These are phyloP conservation scores for Trifolium fragiferum DNA, from an alignment of 306 rosid species.

Conservation along the genomic window DNA sequence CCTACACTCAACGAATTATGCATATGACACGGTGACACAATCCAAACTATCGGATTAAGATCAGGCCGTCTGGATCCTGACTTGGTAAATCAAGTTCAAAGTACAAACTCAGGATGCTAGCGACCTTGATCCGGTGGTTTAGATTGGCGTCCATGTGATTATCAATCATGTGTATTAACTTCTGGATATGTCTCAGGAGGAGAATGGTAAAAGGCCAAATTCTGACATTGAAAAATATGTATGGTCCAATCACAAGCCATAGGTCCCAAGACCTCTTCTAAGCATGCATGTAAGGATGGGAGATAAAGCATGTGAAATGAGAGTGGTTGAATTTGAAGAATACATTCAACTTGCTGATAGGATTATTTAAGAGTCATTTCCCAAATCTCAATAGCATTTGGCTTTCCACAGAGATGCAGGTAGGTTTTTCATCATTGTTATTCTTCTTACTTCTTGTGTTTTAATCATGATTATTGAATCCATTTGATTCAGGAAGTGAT, in stretches of 20 bases:
- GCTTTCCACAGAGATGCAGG: slow-evolving; percentile 95
- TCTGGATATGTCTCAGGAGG: slow-evolving; percentile 54
- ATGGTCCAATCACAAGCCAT: slow-evolving; percentile 77
- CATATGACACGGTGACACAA: background rate
- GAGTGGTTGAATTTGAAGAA: slow-evolving; percentile 66
- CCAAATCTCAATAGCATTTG: slow-evolving; percentile 73
- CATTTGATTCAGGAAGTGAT: slow-evolving; percentile 67
- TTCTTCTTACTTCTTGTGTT: background rate
- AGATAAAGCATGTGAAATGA: slow-evolving; percentile 92
- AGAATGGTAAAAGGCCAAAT: slow-evolving; percentile 22
- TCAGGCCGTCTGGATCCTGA: background rate
- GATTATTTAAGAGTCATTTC: slow-evolving; percentile 65
- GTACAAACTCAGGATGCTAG: background rate
- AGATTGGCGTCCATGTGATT: background rate
- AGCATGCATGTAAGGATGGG: slow-evolving; percentile 96
- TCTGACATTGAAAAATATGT: slow-evolving; percentile 70
- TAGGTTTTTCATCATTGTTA: slow-evolving; percentile 13
- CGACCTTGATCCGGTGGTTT: background rate
- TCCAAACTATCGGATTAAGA: background rate
- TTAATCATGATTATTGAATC: background rate
- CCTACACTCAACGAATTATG: background rate
- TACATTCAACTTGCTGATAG: slow-evolving; percentile 74
- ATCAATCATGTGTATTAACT: slow-evolving; percentile 19
- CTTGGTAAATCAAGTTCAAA: background rate
- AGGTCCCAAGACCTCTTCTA: slow-evolving; percentile 76